Evolutionary conservation across 2,329 filamentous ascomycete genomes (phyloP).

Genomic region (Falciphora oryzae): DNA sequence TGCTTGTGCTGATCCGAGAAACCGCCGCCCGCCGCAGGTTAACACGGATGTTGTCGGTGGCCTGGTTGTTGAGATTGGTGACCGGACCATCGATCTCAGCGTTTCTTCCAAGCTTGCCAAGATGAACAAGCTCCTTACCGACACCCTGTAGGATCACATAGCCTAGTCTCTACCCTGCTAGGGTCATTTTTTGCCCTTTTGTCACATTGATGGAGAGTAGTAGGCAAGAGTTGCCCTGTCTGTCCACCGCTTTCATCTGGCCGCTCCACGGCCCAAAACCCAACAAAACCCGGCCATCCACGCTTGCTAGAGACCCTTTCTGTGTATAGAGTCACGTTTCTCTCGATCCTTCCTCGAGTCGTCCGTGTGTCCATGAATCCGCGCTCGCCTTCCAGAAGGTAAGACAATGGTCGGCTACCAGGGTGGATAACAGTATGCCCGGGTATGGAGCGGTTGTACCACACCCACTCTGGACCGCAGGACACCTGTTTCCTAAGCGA

Average conservation of each 20-base stretch:
- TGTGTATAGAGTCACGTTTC: background rate
- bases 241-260: background rate
- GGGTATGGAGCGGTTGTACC: too few relatives aligned
- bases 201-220: background rate
- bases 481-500: too few relatives aligned
- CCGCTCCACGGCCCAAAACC: background rate
- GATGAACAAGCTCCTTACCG: conserved; percentile 99
- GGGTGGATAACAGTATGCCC: too few relatives aligned
- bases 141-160: conserved; percentile 79
- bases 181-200: background rate
- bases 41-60: conserved; percentile 93
- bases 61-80: conserved; percentile 91
- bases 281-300: background rate
- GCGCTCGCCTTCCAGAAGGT: too few relatives aligned
- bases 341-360: background rate
- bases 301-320: too few relatives aligned
- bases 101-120: conserved; percentile 91
- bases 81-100: conserved; percentile 96
- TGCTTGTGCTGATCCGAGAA: conserved; percentile 4
- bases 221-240: background rate
- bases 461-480: background rate
- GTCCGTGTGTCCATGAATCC: too few relatives aligned
- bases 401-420: too few relatives aligned
- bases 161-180: background rate
- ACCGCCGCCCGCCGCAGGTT: conserved; percentile 48